These are phyloP conservation scores for Syzygium aqueum DNA, from an alignment of 345 rosid species.

Conservation along the genomic window DNA sequence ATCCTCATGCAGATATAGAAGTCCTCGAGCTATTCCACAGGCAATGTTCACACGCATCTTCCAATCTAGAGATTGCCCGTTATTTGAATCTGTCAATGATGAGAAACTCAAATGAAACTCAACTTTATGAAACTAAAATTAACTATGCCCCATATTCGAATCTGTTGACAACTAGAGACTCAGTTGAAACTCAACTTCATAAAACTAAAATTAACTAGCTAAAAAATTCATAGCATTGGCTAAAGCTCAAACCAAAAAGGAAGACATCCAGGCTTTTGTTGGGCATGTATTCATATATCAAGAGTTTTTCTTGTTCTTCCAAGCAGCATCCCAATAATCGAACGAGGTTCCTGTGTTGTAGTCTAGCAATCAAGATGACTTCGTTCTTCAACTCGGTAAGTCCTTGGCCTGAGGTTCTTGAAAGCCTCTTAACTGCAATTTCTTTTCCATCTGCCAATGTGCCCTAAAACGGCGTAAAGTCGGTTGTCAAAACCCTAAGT, in stretches of 20 bases:
- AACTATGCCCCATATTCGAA: background rate
- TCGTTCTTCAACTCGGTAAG: background rate
- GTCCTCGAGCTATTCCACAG: slow-evolving; percentile 23
- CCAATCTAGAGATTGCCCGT: slow-evolving; percentile 3
- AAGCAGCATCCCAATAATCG: background rate
- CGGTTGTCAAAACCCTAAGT: no score
- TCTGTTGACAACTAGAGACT: background rate
- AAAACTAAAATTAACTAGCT: background rate
- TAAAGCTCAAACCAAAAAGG: background rate
- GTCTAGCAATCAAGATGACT: background rate
- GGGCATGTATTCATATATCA: slow-evolving; percentile 14
- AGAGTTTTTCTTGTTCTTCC: background rate
- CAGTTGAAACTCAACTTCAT: background rate
- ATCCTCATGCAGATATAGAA: slow-evolving; percentile 31
- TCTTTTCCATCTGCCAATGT: no score
- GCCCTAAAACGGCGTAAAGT: no score
- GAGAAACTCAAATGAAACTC: no score
- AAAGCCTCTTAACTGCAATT: no score
- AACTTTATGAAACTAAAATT: no score
- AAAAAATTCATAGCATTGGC: background rate
- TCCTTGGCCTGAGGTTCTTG: no score
- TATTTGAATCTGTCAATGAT: no score
- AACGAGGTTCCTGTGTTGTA: slow-evolving; percentile 12
- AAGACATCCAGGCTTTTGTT: slow-evolving; percentile 13
- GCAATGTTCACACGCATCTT: slow-evolving; percentile 12